Evolutionary conservation across 805 yeast genomes (phyloP), one percentile per base, ranked within the genome.

Genomic region (Yarrowia bubula): DNA sequence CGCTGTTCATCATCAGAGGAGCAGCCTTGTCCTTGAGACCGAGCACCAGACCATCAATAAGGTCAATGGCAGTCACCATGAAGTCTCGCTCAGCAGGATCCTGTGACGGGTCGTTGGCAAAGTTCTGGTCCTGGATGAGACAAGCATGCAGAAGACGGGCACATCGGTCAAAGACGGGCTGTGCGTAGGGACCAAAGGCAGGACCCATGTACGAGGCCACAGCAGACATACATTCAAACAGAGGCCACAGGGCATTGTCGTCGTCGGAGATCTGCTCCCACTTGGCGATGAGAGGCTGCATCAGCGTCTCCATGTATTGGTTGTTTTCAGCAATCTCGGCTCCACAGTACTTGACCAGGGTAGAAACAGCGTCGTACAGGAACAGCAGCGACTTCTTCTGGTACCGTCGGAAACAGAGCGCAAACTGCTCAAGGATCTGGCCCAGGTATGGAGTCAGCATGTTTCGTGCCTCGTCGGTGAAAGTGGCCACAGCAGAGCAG

Each of bases 1-100:
- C 78, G 13, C 61, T 65, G 37, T 35, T 17, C 28, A 50, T 32
- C 58, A 88, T 80, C 68, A 89, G 77, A 46, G 83, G 87, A 9
- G 80, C 83, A 35, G 86, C 80, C 67, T 86, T 86, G 8, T 78
- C 75, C 13, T 89, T 89, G 65, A 95, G 80, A 0, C 98, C 98
- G 77, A 93, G 98, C 22, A 92, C 87, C 65, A 95, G 78, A 3
- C 99, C 99, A 75, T 93, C 98, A 35, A 95, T 82, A 70, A 95
- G 80, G 73, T 95, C 99, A 43, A 95, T 74, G 1, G 97, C 85
- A 0, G 98, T 90, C 38, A 93, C 91, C 66, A 90, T 82, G 71
- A 92, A 92, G 75, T 92, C 98, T 72, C 88, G 89, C 72, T 95
- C 98, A 0, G 97, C 96, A 0, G 89, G 84, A 10, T 79, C 78